Base-by-base conservation (phyloP, 2,329 filamentous ascomycete genomes). In the Aphanocladium album region DNA sequence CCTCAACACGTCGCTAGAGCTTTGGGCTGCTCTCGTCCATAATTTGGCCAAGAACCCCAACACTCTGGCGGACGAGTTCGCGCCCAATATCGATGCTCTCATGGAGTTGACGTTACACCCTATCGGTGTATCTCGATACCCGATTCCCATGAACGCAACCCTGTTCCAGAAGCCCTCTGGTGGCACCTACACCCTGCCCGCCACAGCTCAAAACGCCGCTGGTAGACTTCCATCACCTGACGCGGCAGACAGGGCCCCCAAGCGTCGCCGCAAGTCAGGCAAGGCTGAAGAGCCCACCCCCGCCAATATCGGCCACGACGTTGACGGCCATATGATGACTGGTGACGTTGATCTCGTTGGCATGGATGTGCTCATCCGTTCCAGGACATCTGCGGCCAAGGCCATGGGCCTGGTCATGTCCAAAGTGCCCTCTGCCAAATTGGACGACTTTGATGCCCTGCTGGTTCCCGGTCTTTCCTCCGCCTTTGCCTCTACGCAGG, bases 281-380 rank as follows among this genome's bases (percentile, higher is more conserved):
- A 96, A 96, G 77, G 77, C 84, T 21, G 90, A 95, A 59, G 89
- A 93, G 30, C 75, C 82, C 9, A 77, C 83, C 1, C 77, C 83
- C 1, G 76, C 83, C 4, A 83, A 78, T n/a, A 79, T 89, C n/a
- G 85, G 89, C 1, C 95, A 99, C 74, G 96, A 99, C 72, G 91
- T 99, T 19, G 95, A 99, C 72, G 95, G 93, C 11, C 93, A 96
- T 67, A 97, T 99, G 89, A 92, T 99, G 79, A 90, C 93, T 71
- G 95, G 96, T 56, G 96, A 99, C 69, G 88, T 98, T 51, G 96
- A 99, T 70, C 81, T 99, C 46, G 93, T 99, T 27, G 93, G 95
- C 35, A 84, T 89, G 68, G 95, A 99, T 62, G 88, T 88, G 7
- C 85, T 99, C 73, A 86, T 98, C 54, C 87, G 93, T 63, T 96